Conservation (phyloP, 164 flowering plant species). For the Sextonia rubra region DNA sequence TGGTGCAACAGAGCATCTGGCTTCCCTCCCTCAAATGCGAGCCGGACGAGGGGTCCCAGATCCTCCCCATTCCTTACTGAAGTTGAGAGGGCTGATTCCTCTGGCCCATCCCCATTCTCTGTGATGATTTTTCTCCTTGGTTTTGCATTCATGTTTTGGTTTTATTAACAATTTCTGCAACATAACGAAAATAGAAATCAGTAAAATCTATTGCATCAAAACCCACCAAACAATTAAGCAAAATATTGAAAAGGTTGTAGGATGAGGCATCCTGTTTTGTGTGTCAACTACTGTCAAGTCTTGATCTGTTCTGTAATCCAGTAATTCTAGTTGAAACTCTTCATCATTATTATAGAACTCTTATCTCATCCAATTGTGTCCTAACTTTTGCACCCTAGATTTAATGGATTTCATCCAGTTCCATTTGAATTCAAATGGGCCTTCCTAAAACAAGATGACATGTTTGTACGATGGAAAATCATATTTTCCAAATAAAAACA, state of each 20-base stretch:
- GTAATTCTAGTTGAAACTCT: no score
- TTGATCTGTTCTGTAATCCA: no score
- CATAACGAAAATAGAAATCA: neutral
- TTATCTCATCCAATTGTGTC: no score
- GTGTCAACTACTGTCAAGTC: no score
- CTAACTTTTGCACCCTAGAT: no score
- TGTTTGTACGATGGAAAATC: no score
- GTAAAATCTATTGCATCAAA: neutral
- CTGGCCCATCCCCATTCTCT: conserved; percentile 73
- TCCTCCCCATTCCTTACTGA: conserved; percentile 80
- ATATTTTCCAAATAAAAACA: no score
- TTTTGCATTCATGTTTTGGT: conserved; percentile 45
- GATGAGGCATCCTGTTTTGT: no score
- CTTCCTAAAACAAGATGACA: no score
- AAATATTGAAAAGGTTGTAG: neutral
- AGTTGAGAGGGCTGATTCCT: conserved; percentile 69
- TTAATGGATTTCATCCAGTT: no score
- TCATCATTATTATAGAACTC: no score
- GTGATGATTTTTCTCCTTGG: conserved; percentile 50
- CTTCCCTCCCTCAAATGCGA: conserved; percentile 73
- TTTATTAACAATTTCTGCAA: conserved; percentile 4
- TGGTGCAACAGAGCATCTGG: conserved; percentile 79
- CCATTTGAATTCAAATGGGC: no score
- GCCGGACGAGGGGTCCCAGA: conserved; percentile 72
- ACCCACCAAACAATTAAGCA: neutral